Conservation (phyloP, 164 flowering plant genomes). For the Hamamelis virginiana region DNA sequence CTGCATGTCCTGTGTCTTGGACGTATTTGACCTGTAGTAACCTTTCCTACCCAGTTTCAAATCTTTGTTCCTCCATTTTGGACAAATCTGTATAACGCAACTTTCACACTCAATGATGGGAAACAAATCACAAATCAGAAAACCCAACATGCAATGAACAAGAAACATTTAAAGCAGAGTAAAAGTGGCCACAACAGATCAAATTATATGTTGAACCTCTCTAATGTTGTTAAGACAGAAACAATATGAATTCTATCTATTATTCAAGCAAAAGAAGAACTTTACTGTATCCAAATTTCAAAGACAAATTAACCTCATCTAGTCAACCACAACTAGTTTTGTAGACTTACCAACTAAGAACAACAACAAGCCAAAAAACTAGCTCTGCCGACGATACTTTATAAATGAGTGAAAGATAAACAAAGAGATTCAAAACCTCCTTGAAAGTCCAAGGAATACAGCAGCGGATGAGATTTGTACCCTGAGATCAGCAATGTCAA, state of each 20-base stretch:
- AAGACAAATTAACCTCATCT: conserved; percentile 2
- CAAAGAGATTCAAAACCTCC: conserved; percentile 26
- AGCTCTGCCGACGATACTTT: neutral
- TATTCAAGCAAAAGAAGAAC: neutral
- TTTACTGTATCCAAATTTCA: neutral
- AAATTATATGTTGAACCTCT: neutral
- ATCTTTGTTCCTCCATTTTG: neutral
- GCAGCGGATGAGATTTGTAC: conserved; percentile 84
- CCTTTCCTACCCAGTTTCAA: neutral
- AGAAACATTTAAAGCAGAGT: neutral
- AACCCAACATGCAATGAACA: neutral
- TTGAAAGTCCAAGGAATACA: conserved; percentile 79
- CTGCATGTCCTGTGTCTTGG: neutral
- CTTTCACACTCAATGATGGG: neutral
- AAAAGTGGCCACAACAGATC: neutral
- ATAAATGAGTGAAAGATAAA: neutral
- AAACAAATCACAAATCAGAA: neutral
- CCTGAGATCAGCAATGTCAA: conserved; percentile 89
- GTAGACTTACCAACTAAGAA: neutral
- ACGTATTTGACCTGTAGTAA: neutral
- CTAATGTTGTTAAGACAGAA: neutral
- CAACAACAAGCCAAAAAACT: neutral
- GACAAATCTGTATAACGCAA: neutral
- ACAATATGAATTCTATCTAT: neutral
- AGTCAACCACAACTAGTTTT: neutral